Evolutionary conservation across 169 alveolate species (phyloP).

Genomic region (Perkinsus olseni): DNA sequence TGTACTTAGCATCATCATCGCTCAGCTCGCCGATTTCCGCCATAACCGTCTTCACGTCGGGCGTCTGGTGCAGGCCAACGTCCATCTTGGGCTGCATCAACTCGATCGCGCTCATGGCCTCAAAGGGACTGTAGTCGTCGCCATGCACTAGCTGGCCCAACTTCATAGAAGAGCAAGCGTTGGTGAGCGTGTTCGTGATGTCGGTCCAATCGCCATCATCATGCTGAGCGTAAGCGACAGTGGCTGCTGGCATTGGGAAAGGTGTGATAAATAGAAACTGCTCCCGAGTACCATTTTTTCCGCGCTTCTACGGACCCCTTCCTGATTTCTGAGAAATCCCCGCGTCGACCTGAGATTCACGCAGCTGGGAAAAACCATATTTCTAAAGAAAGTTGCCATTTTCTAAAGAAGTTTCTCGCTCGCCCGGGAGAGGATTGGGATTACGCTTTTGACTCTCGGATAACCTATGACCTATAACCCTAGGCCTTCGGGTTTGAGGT

Average conservation of each 20-base stretch:
- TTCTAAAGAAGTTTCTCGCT: too few relatives aligned
- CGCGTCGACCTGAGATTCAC: too few relatives aligned
- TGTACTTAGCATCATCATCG: background rate
- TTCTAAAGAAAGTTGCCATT: too few relatives aligned
- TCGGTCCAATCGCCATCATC: background rate
- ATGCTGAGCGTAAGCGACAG: background rate
- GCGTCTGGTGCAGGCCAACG: background rate
- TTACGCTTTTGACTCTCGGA: too few relatives aligned
- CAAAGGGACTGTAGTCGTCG: background rate
- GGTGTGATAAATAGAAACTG: background rate
- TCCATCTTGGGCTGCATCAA: background rate
- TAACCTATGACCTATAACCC: too few relatives aligned
- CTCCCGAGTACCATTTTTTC: too few relatives aligned
- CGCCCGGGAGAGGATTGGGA: too few relatives aligned
- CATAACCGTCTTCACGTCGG: background rate
- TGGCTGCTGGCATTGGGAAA: too few relatives aligned
- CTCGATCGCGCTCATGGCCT: background rate
- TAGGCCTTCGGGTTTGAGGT: too few relatives aligned
- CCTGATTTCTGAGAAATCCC: too few relatives aligned
- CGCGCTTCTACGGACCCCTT: too few relatives aligned
- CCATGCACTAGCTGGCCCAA: background rate
- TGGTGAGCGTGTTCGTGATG: background rate
- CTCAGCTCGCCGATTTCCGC: background rate
- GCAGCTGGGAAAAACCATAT: too few relatives aligned
- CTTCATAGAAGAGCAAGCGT: background rate